phyloP scores from a whole-genome alignment of 345 rosid species.

The Carallia brachiata region DNA sequence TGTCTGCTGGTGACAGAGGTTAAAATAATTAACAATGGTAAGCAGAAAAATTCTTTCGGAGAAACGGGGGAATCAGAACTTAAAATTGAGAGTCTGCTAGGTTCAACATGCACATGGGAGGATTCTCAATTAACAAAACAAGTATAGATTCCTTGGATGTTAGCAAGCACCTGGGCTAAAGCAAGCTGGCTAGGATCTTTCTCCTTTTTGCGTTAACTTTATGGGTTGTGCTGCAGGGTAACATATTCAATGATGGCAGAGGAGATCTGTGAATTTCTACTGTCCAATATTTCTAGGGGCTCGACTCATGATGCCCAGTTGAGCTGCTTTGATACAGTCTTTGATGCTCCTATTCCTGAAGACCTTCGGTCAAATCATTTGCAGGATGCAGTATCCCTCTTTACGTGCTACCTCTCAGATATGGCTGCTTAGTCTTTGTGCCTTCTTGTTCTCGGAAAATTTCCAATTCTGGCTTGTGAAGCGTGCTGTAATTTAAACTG shows the following conservation, averaged over 20 bases:
- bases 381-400: conserved; percentile 87
- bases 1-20: too few species aligned
- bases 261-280: conserved; percentile 61
- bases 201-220: not conserved
- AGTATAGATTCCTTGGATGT: too few species aligned
- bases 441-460: not conserved
- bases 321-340: conserved; percentile 62
- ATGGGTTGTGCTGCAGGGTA: conserved; percentile 45
- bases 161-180: not conserved
- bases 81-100: too few species aligned
- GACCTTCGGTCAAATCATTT: conserved; percentile 64
- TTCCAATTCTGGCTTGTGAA: not conserved
- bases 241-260: conserved; percentile 85
- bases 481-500: too few species aligned
- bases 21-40: too few species aligned
- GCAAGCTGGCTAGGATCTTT: too few species aligned
- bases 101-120: too few species aligned
- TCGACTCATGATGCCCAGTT: conserved; percentile 61
- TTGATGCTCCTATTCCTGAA: conserved; percentile 70
- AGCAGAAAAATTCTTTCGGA: too few species aligned
- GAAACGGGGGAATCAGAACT: too few species aligned
- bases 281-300: conserved; percentile 45
- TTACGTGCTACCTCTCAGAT: conserved; percentile 71
- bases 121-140: too few species aligned
- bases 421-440: conserved; percentile 26